phyloP scores from a whole-genome alignment of 1,139 yeast genomes.

The Pichia sp. region DNA sequence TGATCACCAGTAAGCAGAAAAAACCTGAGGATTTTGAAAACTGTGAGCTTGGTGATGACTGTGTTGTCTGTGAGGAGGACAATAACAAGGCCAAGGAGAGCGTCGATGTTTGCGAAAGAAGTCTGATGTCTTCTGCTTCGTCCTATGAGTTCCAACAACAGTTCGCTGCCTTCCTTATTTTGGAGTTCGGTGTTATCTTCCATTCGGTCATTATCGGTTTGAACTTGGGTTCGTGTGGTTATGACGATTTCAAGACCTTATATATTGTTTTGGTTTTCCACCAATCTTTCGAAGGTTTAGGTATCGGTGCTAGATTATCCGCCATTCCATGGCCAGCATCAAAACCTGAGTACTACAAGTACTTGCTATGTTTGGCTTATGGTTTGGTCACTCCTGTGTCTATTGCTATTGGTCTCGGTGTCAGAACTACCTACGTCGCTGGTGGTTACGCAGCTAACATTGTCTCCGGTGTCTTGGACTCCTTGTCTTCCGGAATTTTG shows the following conservation, averaged over 20 bases:
- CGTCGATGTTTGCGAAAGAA: constrained; percentile 28
- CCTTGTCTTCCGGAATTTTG: constrained; percentile 82
- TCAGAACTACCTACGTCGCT: constrained; percentile 57
- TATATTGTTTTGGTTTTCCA: constrained; percentile 84
- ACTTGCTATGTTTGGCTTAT: constrained; percentile 37
- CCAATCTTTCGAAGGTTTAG: constrained; percentile 90
- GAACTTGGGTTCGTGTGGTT: constrained; percentile 52
- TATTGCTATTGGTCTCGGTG: constrained; percentile 83
- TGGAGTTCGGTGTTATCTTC: constrained; percentile 55
- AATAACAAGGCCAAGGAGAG: constrained; percentile 5
- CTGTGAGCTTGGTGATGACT: constrained; percentile 16
- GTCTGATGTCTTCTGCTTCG: constrained; percentile 45
- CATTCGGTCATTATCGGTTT: constrained; percentile 56
- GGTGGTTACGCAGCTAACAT: constrained; percentile 59
- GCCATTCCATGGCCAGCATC: constrained; percentile 61
- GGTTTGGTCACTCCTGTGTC: constrained; percentile 78
- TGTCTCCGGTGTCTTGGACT: constrained; percentile 75
- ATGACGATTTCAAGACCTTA: constrained; percentile 64
- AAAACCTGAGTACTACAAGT: constrained; percentile 22
- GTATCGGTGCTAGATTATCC: constrained; percentile 84
- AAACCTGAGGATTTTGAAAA: background rate
- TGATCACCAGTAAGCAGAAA: constrained; percentile 12
- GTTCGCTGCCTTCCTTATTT: constrained; percentile 37
- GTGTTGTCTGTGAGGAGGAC: constrained; percentile 9
- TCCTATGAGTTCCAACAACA: constrained; percentile 30